Base-by-base conservation (phyloP, 805 yeast genomes). In the Danielozyma ontarioensis region DNA sequence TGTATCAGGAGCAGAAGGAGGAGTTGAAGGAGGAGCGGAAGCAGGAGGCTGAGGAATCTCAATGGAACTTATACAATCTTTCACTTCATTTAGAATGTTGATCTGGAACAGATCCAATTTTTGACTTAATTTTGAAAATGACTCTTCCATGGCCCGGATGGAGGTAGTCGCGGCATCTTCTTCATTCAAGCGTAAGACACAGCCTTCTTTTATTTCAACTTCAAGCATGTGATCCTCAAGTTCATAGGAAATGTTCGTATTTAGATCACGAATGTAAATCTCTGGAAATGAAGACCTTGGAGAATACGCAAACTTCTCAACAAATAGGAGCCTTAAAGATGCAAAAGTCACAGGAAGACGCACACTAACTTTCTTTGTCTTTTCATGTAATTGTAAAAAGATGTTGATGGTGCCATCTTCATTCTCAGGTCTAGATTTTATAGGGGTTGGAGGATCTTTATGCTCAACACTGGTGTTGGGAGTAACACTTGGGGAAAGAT, bases 281-380 rank as follows among this genome's bases (percentile, higher is more conserved):
- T 80, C 83, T 0, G 97, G 97, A 44, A 87, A 86, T 1, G 74
- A 58, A 10, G 76, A 72, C 0, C 83, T 81, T 0, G 95, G 93
- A 0, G 90, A 73, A 53, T 82, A 87, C 2, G 90, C 86, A 61
- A 88, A 89, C 46, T 78, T 84, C 48, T 90, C 96, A 4, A 89
- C 84, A 50, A 90, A 90, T 16, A 84, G 60, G 2, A 87, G 66
- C 28, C 93, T 69, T 23, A 83, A 48, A 2, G 78, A 66, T 3
- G 79, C 71, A 29, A 72, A 49, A 0, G 80, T 59, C 3, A 74
- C 55, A 1, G 80, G 79, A 11, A 65, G 46, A 22, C 54, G 55
- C 2, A 74, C 49, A 2, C 48, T 45, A 1, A 72, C 73, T 44
- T 78, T 81, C 50, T 78, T 82, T 1, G 80, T 78, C 36, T 66